Percentiles rank a stretch among this genome's conserved stretches.
Conservation (phyloP, 2,329 filamentous ascomycete species). For the Pseudogymnoascus sp. region DNA sequence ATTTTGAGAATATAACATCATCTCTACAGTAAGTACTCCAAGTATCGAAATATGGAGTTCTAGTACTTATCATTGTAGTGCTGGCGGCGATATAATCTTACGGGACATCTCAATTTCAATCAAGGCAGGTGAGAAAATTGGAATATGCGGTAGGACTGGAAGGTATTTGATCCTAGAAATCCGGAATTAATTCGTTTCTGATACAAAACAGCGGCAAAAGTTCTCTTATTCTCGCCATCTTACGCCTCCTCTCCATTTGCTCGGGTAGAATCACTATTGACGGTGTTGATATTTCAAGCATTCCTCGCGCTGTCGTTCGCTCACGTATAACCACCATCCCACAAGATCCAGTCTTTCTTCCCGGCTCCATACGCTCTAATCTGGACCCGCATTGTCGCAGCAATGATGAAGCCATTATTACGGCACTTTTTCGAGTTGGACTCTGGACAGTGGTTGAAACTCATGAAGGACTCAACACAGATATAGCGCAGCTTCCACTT, state of each 20-base stretch:
- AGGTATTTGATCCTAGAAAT: neutral
- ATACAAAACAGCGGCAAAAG: conserved; percentile 33
- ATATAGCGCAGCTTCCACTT: conserved; percentile 27
- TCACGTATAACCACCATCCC: conserved; percentile 31
- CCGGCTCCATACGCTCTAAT: conserved; percentile 40
- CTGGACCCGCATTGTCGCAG: conserved; percentile 35
- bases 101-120: conserved; percentile 17
- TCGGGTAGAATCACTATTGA: conserved; percentile 39
- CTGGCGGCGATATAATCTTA: neutral
- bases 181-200: neutral
- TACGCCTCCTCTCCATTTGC: conserved; percentile 32
- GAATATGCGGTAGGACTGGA: conserved; percentile 30
- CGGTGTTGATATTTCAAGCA: conserved; percentile 34
- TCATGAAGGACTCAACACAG: conserved; percentile 30
- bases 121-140: conserved; percentile 27
- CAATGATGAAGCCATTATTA: conserved; percentile 34
- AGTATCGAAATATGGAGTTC: neutral
- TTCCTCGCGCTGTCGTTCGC: conserved; percentile 37
- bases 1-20: conserved; percentile 22
- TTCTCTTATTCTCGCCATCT: conserved; percentile 32
- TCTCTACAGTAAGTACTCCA: neutral
- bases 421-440: conserved; percentile 37
- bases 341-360: conserved; percentile 43
- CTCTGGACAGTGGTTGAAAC: conserved; percentile 36
- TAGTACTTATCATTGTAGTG: neutral